Evolutionary conservation across 345 rosid species (phyloP).

Genomic region (Brassica carinata): DNA sequence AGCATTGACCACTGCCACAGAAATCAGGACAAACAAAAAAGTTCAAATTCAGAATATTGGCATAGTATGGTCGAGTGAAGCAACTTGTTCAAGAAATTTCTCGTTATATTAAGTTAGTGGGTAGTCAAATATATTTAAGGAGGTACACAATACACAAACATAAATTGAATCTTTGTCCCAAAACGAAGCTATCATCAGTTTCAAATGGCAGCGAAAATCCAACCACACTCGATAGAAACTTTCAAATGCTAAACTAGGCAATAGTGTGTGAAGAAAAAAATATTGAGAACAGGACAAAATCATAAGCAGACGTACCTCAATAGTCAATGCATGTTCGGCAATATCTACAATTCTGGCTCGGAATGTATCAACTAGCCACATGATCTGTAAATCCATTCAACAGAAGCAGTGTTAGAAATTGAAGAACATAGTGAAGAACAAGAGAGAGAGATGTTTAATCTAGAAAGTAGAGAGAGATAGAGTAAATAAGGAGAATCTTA

Average conservation of each 20-base stretch:
- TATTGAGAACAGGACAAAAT: too few relatives aligned
- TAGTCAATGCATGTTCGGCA: conserved; percentile 67
- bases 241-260: not conserved
- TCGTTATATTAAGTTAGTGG: not conserved
- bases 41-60: conserved; percentile 5
- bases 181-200: conserved; percentile 10
- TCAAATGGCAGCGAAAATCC: not conserved
- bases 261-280: too few relatives aligned
- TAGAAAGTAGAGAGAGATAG: too few relatives aligned
- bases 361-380: conserved; percentile 91
- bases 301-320: conserved; percentile 60
- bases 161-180: not conserved
- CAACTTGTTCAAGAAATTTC: not conserved
- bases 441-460: too few relatives aligned
- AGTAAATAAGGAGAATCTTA: too few relatives aligned
- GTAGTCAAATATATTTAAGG: conserved; percentile 2
- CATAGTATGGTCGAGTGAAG: not conserved
- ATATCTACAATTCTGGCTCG: conserved; percentile 84
- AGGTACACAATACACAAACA: not conserved
- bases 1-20: not conserved
- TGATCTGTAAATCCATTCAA: conserved; percentile 57
- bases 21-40: conserved; percentile 1
- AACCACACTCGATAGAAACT: not conserved
- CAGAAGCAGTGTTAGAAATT: not conserved
- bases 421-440: too few relatives aligned